These are phyloP conservation scores for Mortierella polycephala DNA, from an alignment of 371 early-diverging fungal species.

Conservation along the genomic window DNA sequence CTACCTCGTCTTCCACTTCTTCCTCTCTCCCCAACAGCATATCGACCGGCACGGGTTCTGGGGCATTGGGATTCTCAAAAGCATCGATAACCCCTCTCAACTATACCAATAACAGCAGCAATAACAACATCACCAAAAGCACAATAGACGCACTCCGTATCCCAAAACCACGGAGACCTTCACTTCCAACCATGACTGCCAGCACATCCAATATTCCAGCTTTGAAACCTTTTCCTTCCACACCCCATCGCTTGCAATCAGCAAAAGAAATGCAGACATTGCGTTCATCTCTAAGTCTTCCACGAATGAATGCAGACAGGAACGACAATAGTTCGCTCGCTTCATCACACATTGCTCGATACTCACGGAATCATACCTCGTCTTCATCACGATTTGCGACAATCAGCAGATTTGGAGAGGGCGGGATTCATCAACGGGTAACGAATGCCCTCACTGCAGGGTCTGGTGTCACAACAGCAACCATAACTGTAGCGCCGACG, in stretches of 20 bases:
- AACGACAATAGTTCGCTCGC: conserved; percentile 8
- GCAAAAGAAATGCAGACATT: conserved; percentile 4
- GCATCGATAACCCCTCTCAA: background rate
- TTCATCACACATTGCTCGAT: conserved; percentile 28
- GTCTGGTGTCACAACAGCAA: background rate
- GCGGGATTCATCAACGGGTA: background rate
- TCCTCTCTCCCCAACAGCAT: background rate
- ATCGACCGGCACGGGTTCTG: no score
- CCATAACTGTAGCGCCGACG: background rate
- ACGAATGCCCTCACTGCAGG: no score
- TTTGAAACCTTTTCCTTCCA: background rate
- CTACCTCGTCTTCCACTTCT: conserved; percentile 1
- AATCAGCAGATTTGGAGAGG: conserved; percentile 1
- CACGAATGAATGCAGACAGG: conserved; percentile 26
- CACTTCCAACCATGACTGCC: conserved; percentile 24
- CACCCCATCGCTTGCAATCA: conserved; percentile 15
- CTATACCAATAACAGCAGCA: background rate
- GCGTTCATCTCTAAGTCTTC: conserved; percentile 6
- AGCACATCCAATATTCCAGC: conserved; percentile 13
- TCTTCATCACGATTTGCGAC: conserved; percentile 14
- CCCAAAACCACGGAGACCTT: conserved; percentile 39
- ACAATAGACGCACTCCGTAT: conserved; percentile 1
- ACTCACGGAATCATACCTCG: conserved; percentile 1
- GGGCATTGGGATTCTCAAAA: background rate
- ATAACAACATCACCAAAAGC: conserved; percentile 7